Conservation (phyloP, 2,329 filamentous ascomycete genomes). For the Penicillium italicum region DNA sequence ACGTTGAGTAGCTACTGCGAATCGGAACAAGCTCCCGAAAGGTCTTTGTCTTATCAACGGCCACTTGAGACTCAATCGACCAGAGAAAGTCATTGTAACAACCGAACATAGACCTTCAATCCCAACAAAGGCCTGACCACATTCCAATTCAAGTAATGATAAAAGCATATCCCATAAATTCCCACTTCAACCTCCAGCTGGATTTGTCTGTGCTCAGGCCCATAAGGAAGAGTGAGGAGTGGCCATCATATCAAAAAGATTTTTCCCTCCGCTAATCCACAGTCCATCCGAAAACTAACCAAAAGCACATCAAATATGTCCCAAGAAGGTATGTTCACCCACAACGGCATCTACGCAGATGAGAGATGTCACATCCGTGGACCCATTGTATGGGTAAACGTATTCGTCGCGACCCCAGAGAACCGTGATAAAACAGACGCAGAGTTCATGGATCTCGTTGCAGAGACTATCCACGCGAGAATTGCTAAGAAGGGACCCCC, state of each 20-base stretch:
- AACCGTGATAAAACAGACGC: neutral
- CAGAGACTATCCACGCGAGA: neutral
- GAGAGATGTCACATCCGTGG: neutral
- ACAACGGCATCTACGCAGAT: neutral
- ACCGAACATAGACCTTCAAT: neutral
- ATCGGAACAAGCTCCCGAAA: fast-evolving
- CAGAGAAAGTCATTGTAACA: neutral
- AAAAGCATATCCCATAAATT: neutral
- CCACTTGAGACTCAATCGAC: neutral
- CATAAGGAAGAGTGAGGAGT: too few species aligned
- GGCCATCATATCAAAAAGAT: neutral
- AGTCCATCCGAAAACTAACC: too few species aligned
- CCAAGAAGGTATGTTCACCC: neutral
- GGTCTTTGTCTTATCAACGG: neutral
- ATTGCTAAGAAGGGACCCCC: neutral
- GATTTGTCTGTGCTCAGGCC: too few species aligned
- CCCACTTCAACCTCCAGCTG: neutral
- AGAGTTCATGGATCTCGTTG: neutral
- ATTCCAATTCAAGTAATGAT: neutral
- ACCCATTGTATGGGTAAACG: neutral
- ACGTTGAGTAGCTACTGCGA: neutral
- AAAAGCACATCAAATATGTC: neutral
- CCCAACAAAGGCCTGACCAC: neutral
- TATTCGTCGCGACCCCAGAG: neutral
- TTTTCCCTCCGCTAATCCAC: too few species aligned